Evolutionary conservation across 192 early-diverging fungal genomes (phyloP).

Genomic region (Backusella luteola): DNA sequence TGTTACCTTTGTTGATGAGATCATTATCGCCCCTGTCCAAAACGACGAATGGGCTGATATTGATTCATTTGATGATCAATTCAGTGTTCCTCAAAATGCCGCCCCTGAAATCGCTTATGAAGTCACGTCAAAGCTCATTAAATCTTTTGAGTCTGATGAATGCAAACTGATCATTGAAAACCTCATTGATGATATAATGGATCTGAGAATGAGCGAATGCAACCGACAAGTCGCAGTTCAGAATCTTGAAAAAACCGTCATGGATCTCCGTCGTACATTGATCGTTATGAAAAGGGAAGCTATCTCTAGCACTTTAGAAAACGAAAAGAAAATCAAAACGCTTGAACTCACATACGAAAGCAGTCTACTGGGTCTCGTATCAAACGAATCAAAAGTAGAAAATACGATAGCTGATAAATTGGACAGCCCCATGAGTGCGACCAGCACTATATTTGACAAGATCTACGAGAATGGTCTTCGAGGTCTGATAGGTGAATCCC

Average conservation of each 20-base stretch:
- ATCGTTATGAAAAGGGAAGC: conserved; percentile 53
- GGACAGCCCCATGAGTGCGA: conserved; percentile 26
- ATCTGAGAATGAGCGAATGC: conserved; percentile 47
- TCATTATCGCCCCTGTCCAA: conserved; percentile 8
- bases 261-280: conserved; percentile 52
- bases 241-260: conserved; percentile 50
- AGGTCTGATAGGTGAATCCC: conserved; percentile 22
- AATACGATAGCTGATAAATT: conserved; percentile 5
- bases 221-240: conserved; percentile 41
- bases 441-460: conserved; percentile 38
- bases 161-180: conserved; percentile 50
- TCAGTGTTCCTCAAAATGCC: conserved; percentile 36
- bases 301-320: conserved; percentile 21
- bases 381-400: neutral
- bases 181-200: conserved; percentile 55
- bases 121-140: conserved; percentile 45
- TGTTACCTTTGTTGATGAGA: conserved; percentile 38
- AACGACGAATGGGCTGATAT: conserved; percentile 36
- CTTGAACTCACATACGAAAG: conserved; percentile 6
- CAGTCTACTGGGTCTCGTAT: neutral
- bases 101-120: conserved; percentile 51
- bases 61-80: conserved; percentile 34
- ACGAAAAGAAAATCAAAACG: conserved; percentile 20
- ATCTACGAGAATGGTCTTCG: conserved; percentile 38
- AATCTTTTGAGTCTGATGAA: conserved; percentile 49